Evolutionary conservation across 805 yeast genomes (phyloP), one percentile per base, ranked within the genome.

Genomic region (Ogataea salicorniae): DNA sequence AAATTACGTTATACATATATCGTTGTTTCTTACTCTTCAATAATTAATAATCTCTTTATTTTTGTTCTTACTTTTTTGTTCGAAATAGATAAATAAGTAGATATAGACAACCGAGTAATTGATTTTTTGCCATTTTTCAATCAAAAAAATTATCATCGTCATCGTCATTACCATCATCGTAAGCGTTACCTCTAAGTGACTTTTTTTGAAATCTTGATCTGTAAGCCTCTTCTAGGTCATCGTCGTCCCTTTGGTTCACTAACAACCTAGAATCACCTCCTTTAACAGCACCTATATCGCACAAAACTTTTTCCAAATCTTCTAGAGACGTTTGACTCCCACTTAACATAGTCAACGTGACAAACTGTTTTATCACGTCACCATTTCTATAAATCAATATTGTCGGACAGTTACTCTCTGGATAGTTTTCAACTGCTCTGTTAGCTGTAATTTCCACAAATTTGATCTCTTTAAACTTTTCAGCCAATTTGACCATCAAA

Each of bases 341-440:
- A 9, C 96, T 96, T 41, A 94, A 62, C 57, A 84, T 81, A 5
- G 85, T 76, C 59, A 92, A 72, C 0, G 98, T 92, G 11, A 94
- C 79, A 58, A 72, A 79, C 62, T 94, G 97, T 62, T 83, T 85
- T 22, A 83, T 70, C 8, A 95, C 91, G 53, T 87, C 81, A 29
- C 84, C 84, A 46, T 88, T 79, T 59, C 79, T 78, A 66, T 94
- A 94, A 0, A 94, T 78, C 43, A 94, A 74, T 7, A 94, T 70
- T 0, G 99, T 94, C 2, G 99, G 99, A 58, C 96, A 86, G 70
- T 88, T 91, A 33, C 76, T 64, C 23, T 87, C 92, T 2, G 99
- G 97, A 64, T 91, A 94, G 61, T 84, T 83, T 60, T 92, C 98
- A 54, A 91, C 85, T 45, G 97, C 96, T 65, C 97, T 81, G 49